Percentiles rank a stretch among this genome's conserved stretches.
Conservation (phyloP, 208 protist species). For the Leishmania tropica region DNA sequence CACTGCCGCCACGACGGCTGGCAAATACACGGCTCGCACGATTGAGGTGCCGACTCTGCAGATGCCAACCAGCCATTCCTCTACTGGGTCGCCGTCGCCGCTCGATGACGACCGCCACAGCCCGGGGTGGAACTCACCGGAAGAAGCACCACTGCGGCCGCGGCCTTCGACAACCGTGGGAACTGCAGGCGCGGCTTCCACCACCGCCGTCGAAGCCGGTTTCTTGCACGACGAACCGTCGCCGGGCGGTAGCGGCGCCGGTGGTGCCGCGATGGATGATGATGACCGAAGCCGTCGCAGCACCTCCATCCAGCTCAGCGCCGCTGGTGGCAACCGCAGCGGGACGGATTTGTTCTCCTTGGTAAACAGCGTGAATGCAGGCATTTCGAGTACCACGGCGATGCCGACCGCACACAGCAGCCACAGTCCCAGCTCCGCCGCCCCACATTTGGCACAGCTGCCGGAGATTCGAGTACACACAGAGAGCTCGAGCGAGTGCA, state of each 20-base stretch:
- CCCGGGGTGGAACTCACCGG: slow-evolving; percentile 21
- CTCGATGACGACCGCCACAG: slow-evolving; percentile 10
- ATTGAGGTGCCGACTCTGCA: slow-evolving; percentile 30
- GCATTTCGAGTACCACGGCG: background rate
- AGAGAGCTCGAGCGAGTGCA: slow-evolving; percentile 56
- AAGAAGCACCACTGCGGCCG: slow-evolving; percentile 19
- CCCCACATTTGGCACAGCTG: background rate
- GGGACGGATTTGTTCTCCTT: background rate
- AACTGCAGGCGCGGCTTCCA: background rate
- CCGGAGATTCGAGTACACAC: slow-evolving; percentile 28
- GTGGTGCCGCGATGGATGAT: slow-evolving; percentile 13
- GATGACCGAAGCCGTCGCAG: slow-evolving; percentile 21
- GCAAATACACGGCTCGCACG: background rate
- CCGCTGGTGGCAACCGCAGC: background rate
- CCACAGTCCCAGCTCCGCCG: slow-evolving; percentile 1
- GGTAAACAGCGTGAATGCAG: background rate
- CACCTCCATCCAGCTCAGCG: slow-evolving; percentile 10
- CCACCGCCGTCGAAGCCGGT: background rate
- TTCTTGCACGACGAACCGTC: background rate
- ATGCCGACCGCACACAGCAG: slow-evolving; percentile 6
- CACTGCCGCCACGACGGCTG: background rate
- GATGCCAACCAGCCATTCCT: slow-evolving; percentile 5
- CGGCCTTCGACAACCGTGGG: slow-evolving; percentile 3
- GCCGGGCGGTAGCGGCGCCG: background rate
- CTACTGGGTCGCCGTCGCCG: slow-evolving; percentile 8